Evolutionary conservation across 495 filamentous ascomycete genomes (phyloP), one percentile per base, ranked within the genome.

Genomic region (Penicillium ucsense): DNA sequence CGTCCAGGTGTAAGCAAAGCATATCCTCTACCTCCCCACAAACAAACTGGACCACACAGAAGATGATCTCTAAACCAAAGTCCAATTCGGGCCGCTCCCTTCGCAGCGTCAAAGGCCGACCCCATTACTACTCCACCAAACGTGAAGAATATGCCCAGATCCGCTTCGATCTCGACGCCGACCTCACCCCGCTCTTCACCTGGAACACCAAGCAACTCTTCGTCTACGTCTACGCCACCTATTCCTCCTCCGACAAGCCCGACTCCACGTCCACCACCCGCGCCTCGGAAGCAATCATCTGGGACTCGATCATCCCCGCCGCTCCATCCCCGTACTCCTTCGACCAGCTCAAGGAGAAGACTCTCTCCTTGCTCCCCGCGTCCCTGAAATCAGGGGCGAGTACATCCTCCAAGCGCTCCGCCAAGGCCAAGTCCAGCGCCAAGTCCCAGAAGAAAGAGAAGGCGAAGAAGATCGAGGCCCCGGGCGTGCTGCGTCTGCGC

Each of bases 171-270:
- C 80, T 97, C 20, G 83, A 95, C 58, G 79, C 81, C 34, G 91
- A 98, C 69, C 78, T 98, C 43, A 80, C 81, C 47, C 83, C 85
- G 30, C 83, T 99, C 58, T 96, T 95, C 81, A 94, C 85, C 67
- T 99, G 94, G 94, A 99, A 99, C 73, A 99, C 92, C n/a, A 99
- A 99, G 68, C 89, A 96, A 67, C 67, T 97, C 56, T 99, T 97
- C 70, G 80, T 94, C 65, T 98, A 92, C 76, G 80, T 98, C 41
- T 86, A 86, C 42, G 89, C 90, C 33, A 80, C 81, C 28, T 98
- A 91, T 76, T 85, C 89, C 43, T 76, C 80, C 27, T 56, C 64
- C 47, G 62, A 63, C 49, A 50, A 59, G 35, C 47, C 48, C 49
- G 36, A 54, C 46, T 51, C 59, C 38, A 53, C 47, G 35, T 51